Conservation (phyloP, 2,329 filamentous ascomycete species). For the Fusarium tricinctum region DNA sequence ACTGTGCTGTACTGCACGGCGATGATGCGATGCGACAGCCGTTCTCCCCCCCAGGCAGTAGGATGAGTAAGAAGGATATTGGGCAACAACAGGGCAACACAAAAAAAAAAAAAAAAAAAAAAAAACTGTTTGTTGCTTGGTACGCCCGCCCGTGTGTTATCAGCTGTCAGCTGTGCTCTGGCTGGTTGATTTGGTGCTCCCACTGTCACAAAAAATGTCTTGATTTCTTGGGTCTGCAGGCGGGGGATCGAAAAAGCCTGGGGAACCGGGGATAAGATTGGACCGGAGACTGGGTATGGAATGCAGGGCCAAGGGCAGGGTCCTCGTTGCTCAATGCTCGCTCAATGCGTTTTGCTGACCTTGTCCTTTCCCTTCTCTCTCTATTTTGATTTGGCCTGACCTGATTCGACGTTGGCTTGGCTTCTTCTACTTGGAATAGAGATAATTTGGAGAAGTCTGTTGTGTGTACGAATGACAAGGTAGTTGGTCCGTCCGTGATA, state of each 20-base stretch:
- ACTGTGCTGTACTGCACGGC: slow-evolving; percentile 13
- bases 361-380: slow-evolving; percentile 5
- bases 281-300: slow-evolving; percentile 27
- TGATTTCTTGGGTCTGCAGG: slow-evolving; percentile 28
- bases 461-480: slow-evolving; percentile 14
- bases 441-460: slow-evolving; percentile 28
- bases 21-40: slow-evolving; percentile 22
- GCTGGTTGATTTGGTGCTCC: slow-evolving; percentile 15
- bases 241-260: slow-evolving; percentile 37
- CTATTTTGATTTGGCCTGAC: slow-evolving; percentile 14
- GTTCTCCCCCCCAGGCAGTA: background rate
- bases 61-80: background rate
- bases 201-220: slow-evolving; percentile 28
- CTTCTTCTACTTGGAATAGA: slow-evolving; percentile 15
- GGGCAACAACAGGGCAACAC: slow-evolving; percentile 37
- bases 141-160: slow-evolving; percentile 38
- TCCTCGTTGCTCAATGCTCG: background rate
- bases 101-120: slow-evolving; percentile 25
- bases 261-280: slow-evolving; percentile 46
- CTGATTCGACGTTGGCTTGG: slow-evolving; percentile 26
- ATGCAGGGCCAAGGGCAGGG: slow-evolving; percentile 18
- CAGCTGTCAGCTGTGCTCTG: slow-evolving; percentile 35
- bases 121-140: slow-evolving; percentile 25
- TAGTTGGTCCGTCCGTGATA: slow-evolving; percentile 2
- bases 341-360: slow-evolving; percentile 24